Conservation (phyloP, 805 yeast species). For the Ogataea glucozyma region DNA sequence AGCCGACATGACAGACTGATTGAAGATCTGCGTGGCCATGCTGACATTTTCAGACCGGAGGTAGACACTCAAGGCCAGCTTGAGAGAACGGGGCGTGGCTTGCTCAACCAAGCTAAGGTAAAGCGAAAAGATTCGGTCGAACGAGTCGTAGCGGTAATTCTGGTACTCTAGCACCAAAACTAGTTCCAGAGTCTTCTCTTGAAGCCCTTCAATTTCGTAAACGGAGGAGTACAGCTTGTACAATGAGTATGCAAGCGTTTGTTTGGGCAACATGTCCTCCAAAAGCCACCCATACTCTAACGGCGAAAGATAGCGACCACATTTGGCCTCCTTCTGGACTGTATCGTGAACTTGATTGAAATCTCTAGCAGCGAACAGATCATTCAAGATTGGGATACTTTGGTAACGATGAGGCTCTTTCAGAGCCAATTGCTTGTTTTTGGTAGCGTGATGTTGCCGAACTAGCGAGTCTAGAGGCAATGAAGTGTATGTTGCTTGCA, state of each 20-base stretch:
- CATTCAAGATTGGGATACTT: conserved; percentile 10
- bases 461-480: neutral
- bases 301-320: conserved; percentile 20
- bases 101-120: conserved; percentile 17
- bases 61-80: conserved; percentile 28
- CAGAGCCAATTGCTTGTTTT: neutral
- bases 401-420: conserved; percentile 1
- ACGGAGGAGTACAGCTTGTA: conserved; percentile 18
- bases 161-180: conserved; percentile 22
- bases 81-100: conserved; percentile 21
- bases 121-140: conserved; percentile 24
- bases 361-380: neutral
- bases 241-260: conserved; percentile 24
- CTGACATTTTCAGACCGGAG: conserved; percentile 28
- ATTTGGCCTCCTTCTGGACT: conserved; percentile 7
- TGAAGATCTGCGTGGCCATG: conserved; percentile 32
- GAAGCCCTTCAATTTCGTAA: conserved; percentile 21
- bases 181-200: conserved; percentile 16
- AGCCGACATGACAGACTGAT: conserved; percentile 30
- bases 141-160: conserved; percentile 26
- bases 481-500: conserved; percentile 4
- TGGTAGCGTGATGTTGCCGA: neutral
- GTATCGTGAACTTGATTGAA: conserved; percentile 2
- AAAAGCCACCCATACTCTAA: conserved; percentile 29
- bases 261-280: conserved; percentile 15